phyloP scores from a whole-genome alignment of 257 asterid species.

The Solanum okadae region DNA sequence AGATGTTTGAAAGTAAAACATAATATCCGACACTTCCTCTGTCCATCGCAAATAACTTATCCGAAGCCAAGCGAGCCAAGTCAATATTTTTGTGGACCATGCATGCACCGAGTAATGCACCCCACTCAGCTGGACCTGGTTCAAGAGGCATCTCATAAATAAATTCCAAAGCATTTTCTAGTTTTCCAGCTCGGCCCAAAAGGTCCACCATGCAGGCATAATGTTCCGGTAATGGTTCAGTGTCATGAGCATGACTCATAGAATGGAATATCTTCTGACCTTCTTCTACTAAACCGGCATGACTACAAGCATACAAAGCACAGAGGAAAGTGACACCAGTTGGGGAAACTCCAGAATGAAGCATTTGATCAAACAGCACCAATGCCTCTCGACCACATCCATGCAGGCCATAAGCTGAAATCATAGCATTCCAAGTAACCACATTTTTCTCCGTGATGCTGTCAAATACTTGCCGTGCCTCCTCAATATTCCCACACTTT shows the following conservation, averaged over 20 bases:
- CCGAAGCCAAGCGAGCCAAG: constrained; percentile 66
- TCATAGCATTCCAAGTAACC: constrained; percentile 91
- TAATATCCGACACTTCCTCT: constrained; percentile 68
- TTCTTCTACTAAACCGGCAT: constrained; percentile 79
- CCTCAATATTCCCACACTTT: constrained; percentile 72
- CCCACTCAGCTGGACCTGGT: constrained; percentile 87
- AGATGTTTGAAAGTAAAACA: constrained; percentile 72
- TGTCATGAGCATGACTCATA: constrained; percentile 45
- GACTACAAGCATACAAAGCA: constrained; percentile 78
- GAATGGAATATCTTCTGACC: constrained; percentile 53
- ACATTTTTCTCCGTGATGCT: constrained; percentile 47
- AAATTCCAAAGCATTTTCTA: constrained; percentile 52
- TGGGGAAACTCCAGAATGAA: constrained; percentile 35
- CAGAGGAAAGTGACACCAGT: constrained; percentile 69
- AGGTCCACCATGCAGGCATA: constrained; percentile 90
- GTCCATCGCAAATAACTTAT: constrained; percentile 54
- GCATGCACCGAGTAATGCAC: constrained; percentile 76
- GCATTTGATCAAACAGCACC: constrained; percentile 45
- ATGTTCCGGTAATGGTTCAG: constrained; percentile 64
- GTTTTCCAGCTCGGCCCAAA: constrained; percentile 76
- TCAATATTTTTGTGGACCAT: constrained; percentile 68
- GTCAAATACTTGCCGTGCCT: constrained; percentile 54
- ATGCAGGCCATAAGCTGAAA: constrained; percentile 80
- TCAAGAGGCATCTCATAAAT: constrained; percentile 52
- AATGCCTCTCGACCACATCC: constrained; percentile 68